Conservation (phyloP, 805 yeast species). For the Ogataea pini region DNA sequence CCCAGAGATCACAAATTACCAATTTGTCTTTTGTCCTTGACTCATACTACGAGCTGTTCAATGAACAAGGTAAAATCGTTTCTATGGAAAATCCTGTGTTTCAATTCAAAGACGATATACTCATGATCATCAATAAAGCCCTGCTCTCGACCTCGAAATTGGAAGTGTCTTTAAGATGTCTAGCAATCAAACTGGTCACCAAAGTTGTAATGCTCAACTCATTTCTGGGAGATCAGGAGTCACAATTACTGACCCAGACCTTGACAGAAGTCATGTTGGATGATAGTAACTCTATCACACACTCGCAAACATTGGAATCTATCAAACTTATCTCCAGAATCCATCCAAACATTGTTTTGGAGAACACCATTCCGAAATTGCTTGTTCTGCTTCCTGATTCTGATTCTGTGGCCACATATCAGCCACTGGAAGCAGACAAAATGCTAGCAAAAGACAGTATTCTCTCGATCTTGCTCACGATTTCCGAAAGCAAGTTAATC, state of each 20-base stretch:
- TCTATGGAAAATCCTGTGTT: slow-evolving; percentile 40
- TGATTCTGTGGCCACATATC: slow-evolving; percentile 6
- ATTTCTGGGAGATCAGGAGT: slow-evolving; percentile 55
- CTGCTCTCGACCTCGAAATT: slow-evolving; percentile 64
- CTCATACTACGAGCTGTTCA: slow-evolving; percentile 49
- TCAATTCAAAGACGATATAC: slow-evolving; percentile 61
- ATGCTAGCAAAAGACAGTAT: slow-evolving; percentile 33
- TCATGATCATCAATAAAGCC: slow-evolving; percentile 67
- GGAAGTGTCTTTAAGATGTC: slow-evolving; percentile 68
- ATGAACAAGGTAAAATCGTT: slow-evolving; percentile 12
- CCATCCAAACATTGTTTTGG: slow-evolving; percentile 45
- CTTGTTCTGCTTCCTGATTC: slow-evolving; percentile 51
- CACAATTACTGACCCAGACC: slow-evolving; percentile 62
- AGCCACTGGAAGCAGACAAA: slow-evolving; percentile 7
- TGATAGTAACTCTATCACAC: slow-evolving; percentile 52
- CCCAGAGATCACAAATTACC: slow-evolving; percentile 60
- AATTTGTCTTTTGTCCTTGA: slow-evolving; percentile 59
- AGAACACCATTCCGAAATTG: slow-evolving; percentile 52
- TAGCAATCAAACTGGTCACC: slow-evolving; percentile 65
- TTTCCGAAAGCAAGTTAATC: slow-evolving; percentile 44
- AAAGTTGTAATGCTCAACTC: slow-evolving; percentile 51
- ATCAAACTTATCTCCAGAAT: slow-evolving; percentile 47
- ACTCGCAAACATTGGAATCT: slow-evolving; percentile 54
- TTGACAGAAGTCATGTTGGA: slow-evolving; percentile 61
- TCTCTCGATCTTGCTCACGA: slow-evolving; percentile 37